These are phyloP conservation scores for Xylariaceae sp. DNA, from an alignment of 2,329 filamentous ascomycete species.

Conservation along the genomic window DNA sequence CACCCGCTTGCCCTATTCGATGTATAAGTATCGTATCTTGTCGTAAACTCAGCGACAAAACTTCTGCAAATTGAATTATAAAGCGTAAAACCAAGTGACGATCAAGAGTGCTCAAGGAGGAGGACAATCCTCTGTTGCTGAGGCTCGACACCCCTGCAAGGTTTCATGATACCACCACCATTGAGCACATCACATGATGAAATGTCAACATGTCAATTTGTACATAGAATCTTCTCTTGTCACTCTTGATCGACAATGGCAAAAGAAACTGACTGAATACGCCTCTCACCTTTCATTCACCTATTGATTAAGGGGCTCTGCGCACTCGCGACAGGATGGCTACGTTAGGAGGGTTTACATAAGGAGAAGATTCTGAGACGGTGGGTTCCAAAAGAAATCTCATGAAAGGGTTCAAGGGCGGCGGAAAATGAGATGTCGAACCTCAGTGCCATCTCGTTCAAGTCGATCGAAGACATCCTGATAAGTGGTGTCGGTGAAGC, in stretches of 20 bases:
- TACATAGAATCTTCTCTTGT: no score
- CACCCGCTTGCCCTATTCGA: slow-evolving; percentile 71
- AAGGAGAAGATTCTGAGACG: no score
- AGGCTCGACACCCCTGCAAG: no score
- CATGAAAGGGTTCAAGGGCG: slow-evolving; percentile 10
- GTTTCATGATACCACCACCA: no score
- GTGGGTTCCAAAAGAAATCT: no score
- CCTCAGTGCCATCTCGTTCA: slow-evolving; percentile 68
- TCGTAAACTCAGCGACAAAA: neutral
- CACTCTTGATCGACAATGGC: no score
- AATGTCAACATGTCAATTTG: no score
- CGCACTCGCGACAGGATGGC: slow-evolving; percentile 12
- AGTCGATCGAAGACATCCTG: slow-evolving; percentile 74
- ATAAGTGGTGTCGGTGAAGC: slow-evolving; percentile 67
- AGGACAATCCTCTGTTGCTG: no score
- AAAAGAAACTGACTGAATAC: neutral
- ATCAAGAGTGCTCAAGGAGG: no score
- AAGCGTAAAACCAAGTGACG: no score
- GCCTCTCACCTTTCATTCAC: slow-evolving; percentile 1
- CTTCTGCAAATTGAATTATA: no score
- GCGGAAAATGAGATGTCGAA: slow-evolving; percentile 37
- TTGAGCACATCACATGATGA: neutral
- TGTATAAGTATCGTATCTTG: slow-evolving; percentile 35
- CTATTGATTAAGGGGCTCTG: neutral
- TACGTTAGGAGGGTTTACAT: slow-evolving; percentile 1